A percentile compares a stretch with the other conserved stretches of the same genome.
Evolutionary conservation across 2,329 filamentous ascomycete genomes (phyloP).

Genomic region (Penicillium corylophilum): DNA sequence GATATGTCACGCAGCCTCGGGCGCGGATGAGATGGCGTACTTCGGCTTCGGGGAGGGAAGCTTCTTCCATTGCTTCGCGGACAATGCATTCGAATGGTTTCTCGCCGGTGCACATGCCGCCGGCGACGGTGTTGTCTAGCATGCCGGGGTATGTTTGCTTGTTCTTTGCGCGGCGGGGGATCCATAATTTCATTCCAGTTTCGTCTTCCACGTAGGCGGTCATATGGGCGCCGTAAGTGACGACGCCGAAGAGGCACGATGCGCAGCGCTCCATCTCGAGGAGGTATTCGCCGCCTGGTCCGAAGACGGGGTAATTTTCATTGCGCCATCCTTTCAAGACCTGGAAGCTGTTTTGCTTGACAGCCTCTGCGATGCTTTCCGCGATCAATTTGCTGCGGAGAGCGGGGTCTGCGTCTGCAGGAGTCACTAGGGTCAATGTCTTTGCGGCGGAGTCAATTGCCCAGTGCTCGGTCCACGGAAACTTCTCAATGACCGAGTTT

Average conservation of each 20-base stretch:
- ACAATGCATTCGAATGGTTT: slow-evolving; percentile 77
- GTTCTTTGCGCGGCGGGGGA: slow-evolving; percentile 69
- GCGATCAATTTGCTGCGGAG: slow-evolving; percentile 61
- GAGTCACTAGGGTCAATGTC: slow-evolving; percentile 61
- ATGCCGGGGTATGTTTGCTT: slow-evolving; percentile 92
- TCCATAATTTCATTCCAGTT: slow-evolving; percentile 73
- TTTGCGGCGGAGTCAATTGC: slow-evolving; percentile 58
- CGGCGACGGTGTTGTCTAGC: slow-evolving; percentile 91
- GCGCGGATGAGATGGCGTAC: slow-evolving; percentile 61
- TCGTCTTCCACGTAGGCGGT: slow-evolving; percentile 64
- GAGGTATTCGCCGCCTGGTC: slow-evolving; percentile 56
- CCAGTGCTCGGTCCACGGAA: slow-evolving; percentile 56
- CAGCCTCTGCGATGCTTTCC: slow-evolving; percentile 65
- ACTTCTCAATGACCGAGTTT: slow-evolving; percentile 45
- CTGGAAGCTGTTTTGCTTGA: slow-evolving; percentile 67
- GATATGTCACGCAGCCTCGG: slow-evolving; percentile 76
- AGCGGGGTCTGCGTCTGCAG: slow-evolving; percentile 57
- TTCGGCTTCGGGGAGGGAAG: slow-evolving; percentile 68
- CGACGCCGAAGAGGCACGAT: slow-evolving; percentile 69
- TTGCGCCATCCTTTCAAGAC: slow-evolving; percentile 76
- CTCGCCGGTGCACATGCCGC: slow-evolving; percentile 79
- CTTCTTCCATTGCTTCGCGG: slow-evolving; percentile 86
- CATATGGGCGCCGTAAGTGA: slow-evolving; percentile 80
- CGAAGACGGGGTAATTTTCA: slow-evolving; percentile 78
- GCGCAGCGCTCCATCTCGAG: slow-evolving; percentile 77